Evolutionary conservation across 805 yeast genomes (phyloP), one percentile per base, ranked within the genome.

Genomic region (Saturnispora sanitii): DNA sequence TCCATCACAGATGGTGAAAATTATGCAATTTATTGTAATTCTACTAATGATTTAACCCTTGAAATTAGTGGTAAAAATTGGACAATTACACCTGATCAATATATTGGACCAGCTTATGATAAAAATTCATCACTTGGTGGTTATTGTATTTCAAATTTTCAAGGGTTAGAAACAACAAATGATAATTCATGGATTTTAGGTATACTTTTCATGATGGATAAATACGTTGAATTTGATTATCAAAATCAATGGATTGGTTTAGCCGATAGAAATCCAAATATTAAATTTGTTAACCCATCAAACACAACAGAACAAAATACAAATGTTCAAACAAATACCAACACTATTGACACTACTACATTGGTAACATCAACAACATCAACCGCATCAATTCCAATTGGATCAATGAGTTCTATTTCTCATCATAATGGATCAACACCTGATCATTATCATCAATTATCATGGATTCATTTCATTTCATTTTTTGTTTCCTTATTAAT

Each of bases 91-190:
- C 61, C 78, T 1, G 43, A 49, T 1, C 63, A 62, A 35, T 77
- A 76, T 54, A 47, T 74, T 34, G 83, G 82, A 5, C 55, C 61
- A 11, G 65, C 62, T 16, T 73, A 75, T 51, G 38, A 66, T 2
- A 42, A 49, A 4, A 44, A 47, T 29, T 57, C 67, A 0, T 54
- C 47, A 0, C 64, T 70, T 42, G 26, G 47, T 16, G 78, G 80
- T 0, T 67, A 70, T 51, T 79, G 86, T 62, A 76, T 78, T 11
- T 73, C 82, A 6, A 77, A 76, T 49, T 66, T 78, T 43, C 83
- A 76, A 58, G 84, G 82, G 8, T 51, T 70, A n/a, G 60, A 61
- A 21, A 49, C 61, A 12, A 56, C 65, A 9, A 53, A 55, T 26
- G 57, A 63, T 39, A 61, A 61, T 15, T 54, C 67, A 1, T 79